These are phyloP conservation scores for Suhomyces coccinellae DNA, from an alignment of 1,139 yeast genomes.

Conservation along the genomic window DNA sequence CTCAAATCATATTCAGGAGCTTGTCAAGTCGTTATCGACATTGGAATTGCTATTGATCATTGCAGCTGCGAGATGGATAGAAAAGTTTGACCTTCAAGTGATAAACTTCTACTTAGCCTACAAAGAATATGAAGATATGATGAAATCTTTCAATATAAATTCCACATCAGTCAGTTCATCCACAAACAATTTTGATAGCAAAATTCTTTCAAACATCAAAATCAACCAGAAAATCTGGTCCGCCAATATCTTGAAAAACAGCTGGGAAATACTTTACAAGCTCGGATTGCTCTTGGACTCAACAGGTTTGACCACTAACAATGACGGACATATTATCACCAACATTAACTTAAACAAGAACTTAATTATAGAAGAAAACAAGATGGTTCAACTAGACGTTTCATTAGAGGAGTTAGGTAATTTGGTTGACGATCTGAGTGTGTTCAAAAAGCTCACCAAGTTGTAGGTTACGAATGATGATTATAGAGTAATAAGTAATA, in stretches of 20 bases:
- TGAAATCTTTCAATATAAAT: slow-evolving; percentile 47
- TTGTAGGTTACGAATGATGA: slow-evolving; percentile 18
- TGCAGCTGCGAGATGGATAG: slow-evolving; percentile 70
- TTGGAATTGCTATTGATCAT: slow-evolving; percentile 68
- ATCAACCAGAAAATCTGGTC: slow-evolving; percentile 51
- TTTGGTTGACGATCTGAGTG: slow-evolving; percentile 31
- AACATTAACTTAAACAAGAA: slow-evolving; percentile 34
- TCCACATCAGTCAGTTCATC: slow-evolving; percentile 26
- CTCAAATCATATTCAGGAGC: slow-evolving; percentile 28
- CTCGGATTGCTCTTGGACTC: slow-evolving; percentile 40
- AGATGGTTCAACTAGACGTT: slow-evolving; percentile 49
- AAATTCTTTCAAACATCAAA: slow-evolving; percentile 34
- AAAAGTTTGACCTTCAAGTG: slow-evolving; percentile 55
- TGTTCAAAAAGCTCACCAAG: slow-evolving; percentile 34
- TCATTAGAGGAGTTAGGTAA: slow-evolving; percentile 45
- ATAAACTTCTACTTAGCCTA: slow-evolving; percentile 76
- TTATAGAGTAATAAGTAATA: neutral
- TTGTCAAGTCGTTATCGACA: slow-evolving; percentile 55
- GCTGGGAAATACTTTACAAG: slow-evolving; percentile 54
- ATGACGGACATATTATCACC: slow-evolving; percentile 34
- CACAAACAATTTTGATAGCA: slow-evolving; percentile 33
- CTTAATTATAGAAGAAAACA: slow-evolving; percentile 42
- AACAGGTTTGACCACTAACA: slow-evolving; percentile 30
- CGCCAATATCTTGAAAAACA: slow-evolving; percentile 46
- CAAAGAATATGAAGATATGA: slow-evolving; percentile 68